A percentile compares a stretch with the other conserved stretches of the same genome.
Evolutionary conservation across 306 rosid species (phyloP).

Genomic region (Cotoneaster glaucophyllus): DNA sequence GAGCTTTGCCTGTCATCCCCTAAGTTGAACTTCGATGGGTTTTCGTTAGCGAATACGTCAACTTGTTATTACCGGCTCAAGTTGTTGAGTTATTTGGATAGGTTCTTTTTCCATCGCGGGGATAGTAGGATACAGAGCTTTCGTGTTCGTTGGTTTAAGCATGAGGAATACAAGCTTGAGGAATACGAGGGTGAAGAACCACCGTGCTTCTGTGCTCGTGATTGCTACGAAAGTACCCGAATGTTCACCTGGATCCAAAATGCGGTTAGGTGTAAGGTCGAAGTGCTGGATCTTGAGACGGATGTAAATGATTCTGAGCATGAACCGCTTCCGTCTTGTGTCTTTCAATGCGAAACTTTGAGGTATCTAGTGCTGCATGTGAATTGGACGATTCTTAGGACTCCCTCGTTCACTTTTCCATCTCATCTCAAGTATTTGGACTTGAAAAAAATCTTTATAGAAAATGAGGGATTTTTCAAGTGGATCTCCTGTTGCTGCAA

Average conservation of each 20-base stretch:
- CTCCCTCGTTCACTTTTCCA: not conserved
- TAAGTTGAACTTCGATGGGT: not conserved
- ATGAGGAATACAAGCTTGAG: not conserved
- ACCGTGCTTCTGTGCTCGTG: not conserved
- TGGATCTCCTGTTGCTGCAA: not conserved
- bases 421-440: not conserved
- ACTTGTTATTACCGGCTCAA: not conserved
- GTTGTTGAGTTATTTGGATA: not conserved
- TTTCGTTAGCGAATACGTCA: not conserved
- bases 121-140: not conserved
- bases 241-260: not conserved
- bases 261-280: not conserved
- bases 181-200: not conserved
- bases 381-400: not conserved
- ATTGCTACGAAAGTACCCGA: not conserved
- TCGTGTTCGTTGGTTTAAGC: not conserved
- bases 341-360: not conserved
- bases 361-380: not conserved
- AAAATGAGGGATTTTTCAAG: not conserved
- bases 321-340: not conserved
- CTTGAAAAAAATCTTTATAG: not conserved
- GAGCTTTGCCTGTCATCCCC: not conserved
- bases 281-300: not conserved
- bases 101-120: not conserved
- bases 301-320: not conserved